A percentile compares a stretch with the other conserved stretches of the same genome.
These are phyloP conservation scores for Phialophora macrospora DNA, from an alignment of 2,329 filamentous ascomycete species.

Conservation along the genomic window DNA sequence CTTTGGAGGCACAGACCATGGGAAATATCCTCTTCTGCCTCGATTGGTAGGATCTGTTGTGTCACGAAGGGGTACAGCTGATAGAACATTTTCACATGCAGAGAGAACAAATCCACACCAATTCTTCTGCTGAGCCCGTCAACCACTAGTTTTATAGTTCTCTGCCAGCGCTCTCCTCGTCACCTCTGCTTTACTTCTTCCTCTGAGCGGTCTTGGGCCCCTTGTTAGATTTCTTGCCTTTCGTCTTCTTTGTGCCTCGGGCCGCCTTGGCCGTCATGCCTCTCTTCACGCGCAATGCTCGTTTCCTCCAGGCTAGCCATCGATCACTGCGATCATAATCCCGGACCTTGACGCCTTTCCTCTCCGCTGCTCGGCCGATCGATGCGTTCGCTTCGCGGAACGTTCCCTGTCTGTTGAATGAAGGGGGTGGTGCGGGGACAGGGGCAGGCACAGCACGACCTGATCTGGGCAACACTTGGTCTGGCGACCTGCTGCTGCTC, in stretches of 20 bases:
- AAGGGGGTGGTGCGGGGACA: constrained; percentile 38
- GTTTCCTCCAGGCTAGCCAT: constrained; percentile 70
- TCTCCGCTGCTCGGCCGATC: constrained; percentile 47
- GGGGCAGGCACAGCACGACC: constrained; percentile 36
- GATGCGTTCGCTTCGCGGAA: constrained; percentile 60
- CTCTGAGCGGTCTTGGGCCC: constrained; percentile 30
- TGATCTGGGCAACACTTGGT: constrained; percentile 33
- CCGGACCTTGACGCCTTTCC: constrained; percentile 61
- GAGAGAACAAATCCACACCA: not conserved
- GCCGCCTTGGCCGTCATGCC: constrained; percentile 62
- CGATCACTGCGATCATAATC: constrained; percentile 63
- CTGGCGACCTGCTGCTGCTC: constrained; percentile 17
- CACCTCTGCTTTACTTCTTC: constrained; percentile 12
- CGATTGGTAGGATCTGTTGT: not conserved
- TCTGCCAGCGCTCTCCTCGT: not conserved
- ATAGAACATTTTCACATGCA: not conserved
- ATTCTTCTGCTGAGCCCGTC: not conserved
- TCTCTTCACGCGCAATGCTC: constrained; percentile 55
- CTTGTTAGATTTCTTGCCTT: constrained; percentile 60
- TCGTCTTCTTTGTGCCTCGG: constrained; percentile 68
- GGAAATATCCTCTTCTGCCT: not conserved
- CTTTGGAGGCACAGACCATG: not conserved
- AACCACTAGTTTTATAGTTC: not conserved
- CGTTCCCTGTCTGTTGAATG: constrained; percentile 41
- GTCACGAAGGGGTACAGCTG: not conserved